Evolutionary conservation across 2,329 filamentous ascomycete genomes (phyloP), one percentile per base, ranked within the genome.

Genomic region (Ascochyta koolunga): DNA sequence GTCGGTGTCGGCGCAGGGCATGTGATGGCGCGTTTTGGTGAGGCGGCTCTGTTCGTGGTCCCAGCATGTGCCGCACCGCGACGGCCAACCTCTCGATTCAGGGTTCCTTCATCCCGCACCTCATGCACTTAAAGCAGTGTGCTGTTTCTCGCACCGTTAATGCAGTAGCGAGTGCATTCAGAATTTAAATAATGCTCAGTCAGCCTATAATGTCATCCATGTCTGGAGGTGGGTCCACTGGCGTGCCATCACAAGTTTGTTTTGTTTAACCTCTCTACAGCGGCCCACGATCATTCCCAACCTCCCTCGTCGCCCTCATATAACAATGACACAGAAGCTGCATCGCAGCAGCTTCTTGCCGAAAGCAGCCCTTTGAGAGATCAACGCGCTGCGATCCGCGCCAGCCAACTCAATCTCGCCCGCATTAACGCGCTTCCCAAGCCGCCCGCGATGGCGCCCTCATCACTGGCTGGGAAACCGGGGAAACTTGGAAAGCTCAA

Each of bases 351-450:
- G 44, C 60, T 70, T 16, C 56, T 63, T 49, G 33, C 50, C 35
- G 68, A 72, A 24, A 50, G 24, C 35, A 54, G 51, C 50, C 51
- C 51, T 32, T 40, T 40, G 22, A 36, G 18, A 45, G 29, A 36
- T 27, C 22, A 27, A 2, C 33, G 60, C 35, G 56, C 64, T 2
- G 60, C 66, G 11, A 52, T 64, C 9, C 31, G 54, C 50, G 68
- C 68, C 21, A 58, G 41, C 31, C 62, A 71, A 3, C 62, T 74
- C 27, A 74, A 74, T 51, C 61, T 65, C 16, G 70, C 68, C 22
- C 68, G 69, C 29, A 5, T 29, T 5, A 11, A 29, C 27, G 43
- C 19, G 24, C 42, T 63, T 13, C 37, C 48, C 16, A 61, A 52
- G 24, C 51, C 55, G 11, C 18, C 47, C 29, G 33, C 41, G 5